Evolutionary conservation across 108 stramenopile genomes (phyloP).

Genomic region (Cylindrotheca closterium): DNA sequence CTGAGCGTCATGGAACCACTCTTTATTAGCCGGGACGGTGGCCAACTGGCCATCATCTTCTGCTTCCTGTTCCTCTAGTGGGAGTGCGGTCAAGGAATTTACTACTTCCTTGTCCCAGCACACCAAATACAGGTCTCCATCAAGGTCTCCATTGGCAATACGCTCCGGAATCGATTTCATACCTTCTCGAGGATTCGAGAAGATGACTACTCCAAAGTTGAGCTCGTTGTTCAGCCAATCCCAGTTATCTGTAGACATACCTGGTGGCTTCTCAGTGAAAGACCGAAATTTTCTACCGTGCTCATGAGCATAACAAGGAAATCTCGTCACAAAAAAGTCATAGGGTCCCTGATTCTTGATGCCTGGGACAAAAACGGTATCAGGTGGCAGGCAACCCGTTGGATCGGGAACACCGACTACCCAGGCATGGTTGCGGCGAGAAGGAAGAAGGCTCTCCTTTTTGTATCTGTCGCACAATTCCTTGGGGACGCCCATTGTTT

Average conservation of each 20-base stretch:
- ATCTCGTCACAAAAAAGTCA: conserved; percentile 41
- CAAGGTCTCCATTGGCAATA: conserved; percentile 56
- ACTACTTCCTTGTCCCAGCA: conserved; percentile 45
- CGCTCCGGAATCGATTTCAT: conserved; percentile 31
- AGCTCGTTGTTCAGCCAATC: conserved; percentile 33
- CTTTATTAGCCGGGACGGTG: conserved; percentile 8
- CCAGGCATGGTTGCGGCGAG: conserved; percentile 30
- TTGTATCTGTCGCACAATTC: not conserved
- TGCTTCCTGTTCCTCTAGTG: conserved; percentile 14
- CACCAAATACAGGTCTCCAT: conserved; percentile 59
- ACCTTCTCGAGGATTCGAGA: conserved; percentile 27
- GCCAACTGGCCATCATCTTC: conserved; percentile 1
- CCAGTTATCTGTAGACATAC: conserved; percentile 41
- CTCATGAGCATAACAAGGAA: conserved; percentile 30
- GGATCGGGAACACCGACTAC: conserved; percentile 55
- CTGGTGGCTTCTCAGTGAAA: conserved; percentile 35
- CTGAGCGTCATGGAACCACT: conserved; percentile 39
- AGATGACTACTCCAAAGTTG: conserved; percentile 44
- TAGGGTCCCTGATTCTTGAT: no score
- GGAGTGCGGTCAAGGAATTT: conserved; percentile 15
- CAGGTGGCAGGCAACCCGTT: conserved; percentile 38
- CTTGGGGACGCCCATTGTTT: conserved; percentile 21
- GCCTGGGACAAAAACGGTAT: conserved; percentile 45
- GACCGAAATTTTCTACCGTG: conserved; percentile 36
- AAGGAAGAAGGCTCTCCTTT: conserved; percentile 3